Conservation (phyloP, 768 basidiomycete genomes). For the Boletales sp. region DNA sequence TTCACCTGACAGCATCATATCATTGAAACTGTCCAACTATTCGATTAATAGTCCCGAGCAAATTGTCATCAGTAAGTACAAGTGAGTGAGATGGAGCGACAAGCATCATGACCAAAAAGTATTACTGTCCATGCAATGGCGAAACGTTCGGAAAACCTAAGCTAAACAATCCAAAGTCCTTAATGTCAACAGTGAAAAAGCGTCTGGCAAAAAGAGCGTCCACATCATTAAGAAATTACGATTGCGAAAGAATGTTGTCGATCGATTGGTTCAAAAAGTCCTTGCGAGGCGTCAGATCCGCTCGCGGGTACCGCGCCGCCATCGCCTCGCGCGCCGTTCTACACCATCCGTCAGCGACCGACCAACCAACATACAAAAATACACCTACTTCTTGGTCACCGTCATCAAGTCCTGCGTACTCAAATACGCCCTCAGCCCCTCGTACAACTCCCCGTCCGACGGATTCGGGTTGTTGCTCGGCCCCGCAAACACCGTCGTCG, state of each 20-base stretch:
- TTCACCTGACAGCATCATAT: slow-evolving; percentile 39
- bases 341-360: slow-evolving; percentile 1
- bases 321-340: slow-evolving; percentile 65
- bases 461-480: slow-evolving; percentile 55
- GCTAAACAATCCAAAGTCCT: slow-evolving; percentile 4
- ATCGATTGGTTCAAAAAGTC: slow-evolving; percentile 68
- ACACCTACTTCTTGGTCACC: slow-evolving; percentile 62
- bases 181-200: background rate
- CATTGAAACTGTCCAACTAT: slow-evolving; percentile 9
- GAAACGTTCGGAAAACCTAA: background rate
- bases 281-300: slow-evolving; percentile 52
- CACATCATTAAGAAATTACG: slow-evolving; percentile 27
- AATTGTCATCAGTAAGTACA: background rate
- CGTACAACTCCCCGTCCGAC: slow-evolving; percentile 57
- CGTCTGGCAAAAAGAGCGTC: background rate
- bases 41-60: slow-evolving; percentile 11
- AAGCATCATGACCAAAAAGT: slow-evolving; percentile 4
- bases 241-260: slow-evolving; percentile 59
- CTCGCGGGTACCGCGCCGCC: slow-evolving; percentile 60
- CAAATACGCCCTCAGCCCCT: slow-evolving; percentile 52
- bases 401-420: slow-evolving; percentile 68
- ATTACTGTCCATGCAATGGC: no score
- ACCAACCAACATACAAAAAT: background rate
- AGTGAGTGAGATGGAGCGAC: slow-evolving; percentile 4
- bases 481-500: slow-evolving; percentile 50